Evolutionary conservation across 148 eudicot species (phyloP), one percentile per base, ranked within the genome.

Genomic region (Chenopodium suecicum): DNA sequence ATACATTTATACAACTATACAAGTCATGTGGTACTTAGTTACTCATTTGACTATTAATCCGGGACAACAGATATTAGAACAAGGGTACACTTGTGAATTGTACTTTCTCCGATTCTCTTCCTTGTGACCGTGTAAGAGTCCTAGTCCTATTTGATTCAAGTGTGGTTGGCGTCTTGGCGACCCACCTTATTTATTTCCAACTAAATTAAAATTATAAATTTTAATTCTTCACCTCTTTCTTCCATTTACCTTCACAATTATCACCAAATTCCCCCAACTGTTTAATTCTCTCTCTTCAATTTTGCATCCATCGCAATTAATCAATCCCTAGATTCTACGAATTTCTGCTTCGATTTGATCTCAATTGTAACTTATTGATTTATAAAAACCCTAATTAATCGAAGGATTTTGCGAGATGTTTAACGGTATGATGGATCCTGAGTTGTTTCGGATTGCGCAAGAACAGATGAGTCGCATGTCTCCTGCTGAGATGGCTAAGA

Each of bases 381-480:
- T 27, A n/a, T n/a, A 31, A 31, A 50, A 48, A 31, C 66, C 50
- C 50, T 69, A 70, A 66, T 32, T 50, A 22, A 4, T 31, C 44
- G 19, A 32, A 48, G 54, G 54, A 50, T 27, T 23, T 62, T n/a
- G 62, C 13, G 17, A 77, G 9, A 84, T 84, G 83, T 84, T 80
- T 65, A 72, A 80, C 77, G 83, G 78, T 13, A 93, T 91, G 99
- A 93, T 95, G 98, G 98, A 95, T 94, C 97, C 99, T 9, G 99
- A 94, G 82, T 50, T 95, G 81, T 85, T 95, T 63, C 89, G 88
- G 76, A 84, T 95, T 62, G 99, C 99, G 32, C 98, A 94, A 81
- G 98, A 95, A 80, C 99, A 95, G 91, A 95, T 95, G 94, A 90
- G 90, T 85, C 99, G 98, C 46, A 91, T 95, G 97, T 90, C 98